Base-by-base conservation (phyloP, 2,329 filamentous ascomycete genomes). In the Alternaria tenuissima region DNA sequence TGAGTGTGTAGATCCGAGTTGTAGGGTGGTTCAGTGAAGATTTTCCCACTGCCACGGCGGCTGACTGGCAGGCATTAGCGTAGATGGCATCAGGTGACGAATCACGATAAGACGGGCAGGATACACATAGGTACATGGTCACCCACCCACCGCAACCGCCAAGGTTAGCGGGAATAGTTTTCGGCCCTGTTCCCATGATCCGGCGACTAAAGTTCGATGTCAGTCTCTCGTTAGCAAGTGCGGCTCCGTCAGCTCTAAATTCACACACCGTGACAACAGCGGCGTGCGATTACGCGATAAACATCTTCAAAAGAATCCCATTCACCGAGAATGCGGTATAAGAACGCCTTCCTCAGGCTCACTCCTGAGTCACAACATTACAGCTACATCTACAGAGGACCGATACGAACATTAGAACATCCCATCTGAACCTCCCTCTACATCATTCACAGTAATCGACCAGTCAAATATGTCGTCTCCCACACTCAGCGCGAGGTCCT, bases 231-330 rank as follows among this genome's bases (percentile, higher is more conserved):
- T 52, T 57, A 66, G 65, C 65, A 62, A 64, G 64, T 72, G 69
- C 68, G 72, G 69, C 72, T 74, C 72, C 67, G 71, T 77, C 69
- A 76, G 62, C 65, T 67, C 62, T 61, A 68, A 61, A 65, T 64
- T 66, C 64, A 60, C 62, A 52, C 46, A 51, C 46, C 12, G 28
- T 49, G 46, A 56, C 57, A 22, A 56, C 44, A 38, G 52, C 44
- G 44, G 47, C 38, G 20, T 44, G 57, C 46, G 44, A 59, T 48
- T 47, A 55, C 38, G 54, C 44, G 52, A 56, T 55, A 26, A 26
- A 28, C 30, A 43, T 39, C 22, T 46, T 39, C 16, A 51, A 43
- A n/a, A 49, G 38, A 28, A 24, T 28, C 57, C 49, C 41, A 36
- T 26, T 57, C 44, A 30, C 48, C 34, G n/a, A 30, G 32, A 49